Evolutionary conservation across 768 basidiomycete genomes (phyloP).

Genomic region (Favolaschia claudopus): DNA sequence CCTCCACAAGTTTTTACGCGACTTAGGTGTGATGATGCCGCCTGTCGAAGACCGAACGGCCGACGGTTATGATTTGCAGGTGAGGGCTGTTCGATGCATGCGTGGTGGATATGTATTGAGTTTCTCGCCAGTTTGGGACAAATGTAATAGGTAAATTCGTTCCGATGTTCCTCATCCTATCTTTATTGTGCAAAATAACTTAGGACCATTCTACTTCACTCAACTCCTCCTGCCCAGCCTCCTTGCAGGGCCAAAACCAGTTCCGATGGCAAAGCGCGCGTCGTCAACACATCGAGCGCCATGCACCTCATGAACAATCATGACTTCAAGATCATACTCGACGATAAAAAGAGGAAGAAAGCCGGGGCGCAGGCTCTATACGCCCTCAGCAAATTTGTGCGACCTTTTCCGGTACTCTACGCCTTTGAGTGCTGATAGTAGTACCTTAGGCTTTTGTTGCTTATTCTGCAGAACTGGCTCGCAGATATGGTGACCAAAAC

Average conservation of each 20-base stretch:
- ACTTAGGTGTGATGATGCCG: conserved; percentile 40
- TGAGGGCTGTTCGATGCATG: not conserved
- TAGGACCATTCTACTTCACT: conserved; percentile 38
- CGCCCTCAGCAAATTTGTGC: conserved; percentile 31
- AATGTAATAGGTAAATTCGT: conserved; percentile 25
- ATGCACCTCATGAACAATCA: conserved; percentile 26
- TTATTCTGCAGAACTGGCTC: conserved; percentile 50
- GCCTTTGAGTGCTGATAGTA: not conserved
- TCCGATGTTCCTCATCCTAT: not conserved
- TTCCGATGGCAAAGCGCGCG: conserved; percentile 37
- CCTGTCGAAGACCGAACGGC: conserved; percentile 35
- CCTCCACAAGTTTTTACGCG: no score
- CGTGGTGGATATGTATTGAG: not conserved
- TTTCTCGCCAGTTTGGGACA: conserved; percentile 34
- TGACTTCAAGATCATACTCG: conserved; percentile 35
- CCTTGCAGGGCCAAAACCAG: conserved; percentile 28
- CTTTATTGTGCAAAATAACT: not conserved
- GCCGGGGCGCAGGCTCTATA: conserved; percentile 22
- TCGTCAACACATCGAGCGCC: conserved; percentile 37
- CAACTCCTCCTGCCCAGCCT: conserved; percentile 37
- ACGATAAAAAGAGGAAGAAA: conserved; percentile 30
- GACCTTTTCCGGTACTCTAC: not conserved
- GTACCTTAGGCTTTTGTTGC: conserved; percentile 47
- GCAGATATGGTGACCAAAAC: conserved; percentile 50
- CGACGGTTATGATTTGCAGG: conserved; percentile 28